Base-by-base conservation (phyloP, 2,329 filamentous ascomycete genomes). In the Orbilia brochopaga region DNA sequence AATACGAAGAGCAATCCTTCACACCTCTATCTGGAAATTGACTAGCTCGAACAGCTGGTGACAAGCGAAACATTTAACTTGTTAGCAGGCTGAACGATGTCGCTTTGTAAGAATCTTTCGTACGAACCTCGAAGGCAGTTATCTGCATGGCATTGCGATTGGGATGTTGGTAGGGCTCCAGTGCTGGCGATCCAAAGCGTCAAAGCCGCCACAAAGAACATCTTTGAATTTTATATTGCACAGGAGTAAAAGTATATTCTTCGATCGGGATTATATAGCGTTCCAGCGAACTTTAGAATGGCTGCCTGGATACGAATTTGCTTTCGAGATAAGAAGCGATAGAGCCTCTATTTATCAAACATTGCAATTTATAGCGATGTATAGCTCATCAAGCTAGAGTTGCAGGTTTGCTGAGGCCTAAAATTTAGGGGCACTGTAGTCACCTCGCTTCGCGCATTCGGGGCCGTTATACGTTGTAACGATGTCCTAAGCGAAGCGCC, bases 71-170 rank as follows among this genome's bases (percentile, higher is more conserved):
- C n/a, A 11, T 6, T 5, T 19, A 19, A 15, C 5, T 6, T 44
- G 17, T 48, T 21, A 48, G 8, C 3, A 48, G 2, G 44, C 21
- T 23, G 21, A 48, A 19, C 19, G 2, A 48, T 23, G 19, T 19
- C n/a, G 15, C 15, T 5, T 21, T 10, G 2, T 19, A 21, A 15
- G 6, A 19, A 13, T 17, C 19, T 6, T 48, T 48, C 2, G 19
- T 19, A 48, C 44, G 5, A 21, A 48, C 44, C 44, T 48, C 44
- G 44, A 48, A 48, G 44, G 44, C 44, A 48, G 19, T 48, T 48
- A 19, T 48, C 44, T 21, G 44, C 44, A 21, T 48, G 2, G 17
- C 44, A 48, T 48, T 21, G 44, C 11, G 44, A 48, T 11, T 21
- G 44, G 44, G 44, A 48, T 11, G 19, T 17, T 48, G 44, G 44